phyloP scores from a whole-genome alignment of 768 basidiomycete species.

The Leccinum subtestaceum region DNA sequence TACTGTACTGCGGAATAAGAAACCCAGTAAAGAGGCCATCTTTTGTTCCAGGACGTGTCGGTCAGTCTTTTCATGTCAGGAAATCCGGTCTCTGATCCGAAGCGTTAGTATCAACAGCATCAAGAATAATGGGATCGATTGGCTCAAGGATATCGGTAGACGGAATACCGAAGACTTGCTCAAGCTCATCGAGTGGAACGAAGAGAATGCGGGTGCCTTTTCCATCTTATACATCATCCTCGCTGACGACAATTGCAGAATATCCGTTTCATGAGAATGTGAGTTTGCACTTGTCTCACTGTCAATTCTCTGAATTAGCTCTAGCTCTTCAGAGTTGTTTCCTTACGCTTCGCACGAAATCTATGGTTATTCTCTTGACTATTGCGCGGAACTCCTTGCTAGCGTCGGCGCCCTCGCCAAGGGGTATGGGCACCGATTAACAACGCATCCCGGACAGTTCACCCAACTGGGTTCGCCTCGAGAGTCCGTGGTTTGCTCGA shows the following conservation, averaged over 20 bases:
- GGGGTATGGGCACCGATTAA: slow-evolving; percentile 73
- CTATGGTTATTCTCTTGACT: slow-evolving; percentile 80
- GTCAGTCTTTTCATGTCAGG: slow-evolving; percentile 27
- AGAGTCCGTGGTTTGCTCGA: slow-evolving; percentile 67
- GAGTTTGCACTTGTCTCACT: neutral
- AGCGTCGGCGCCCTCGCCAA: slow-evolving; percentile 65
- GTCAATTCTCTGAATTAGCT: neutral
- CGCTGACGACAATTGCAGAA: slow-evolving; percentile 34
- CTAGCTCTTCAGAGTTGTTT: slow-evolving; percentile 82
- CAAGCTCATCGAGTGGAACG: slow-evolving; percentile 87
- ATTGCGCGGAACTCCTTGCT: slow-evolving; percentile 55
- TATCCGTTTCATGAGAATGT: slow-evolving; percentile 81
- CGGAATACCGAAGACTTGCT: slow-evolving; percentile 73
- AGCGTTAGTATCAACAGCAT: slow-evolving; percentile 65
- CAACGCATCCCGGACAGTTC: slow-evolving; percentile 87
- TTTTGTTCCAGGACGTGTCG: slow-evolving; percentile 77
- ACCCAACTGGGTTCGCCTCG: slow-evolving; percentile 81
- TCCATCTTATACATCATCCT: neutral
- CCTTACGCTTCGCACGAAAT: slow-evolving; percentile 83
- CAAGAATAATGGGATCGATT: slow-evolving; percentile 75
- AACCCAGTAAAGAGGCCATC: slow-evolving; percentile 59
- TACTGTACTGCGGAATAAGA: slow-evolving; percentile 71
- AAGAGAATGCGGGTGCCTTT: slow-evolving; percentile 56
- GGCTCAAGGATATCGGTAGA: slow-evolving; percentile 76
- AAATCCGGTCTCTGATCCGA: neutral